Evolutionary conservation across 2,329 filamentous ascomycete genomes (phyloP).

Genomic region (Diaporthe nobilis): DNA sequence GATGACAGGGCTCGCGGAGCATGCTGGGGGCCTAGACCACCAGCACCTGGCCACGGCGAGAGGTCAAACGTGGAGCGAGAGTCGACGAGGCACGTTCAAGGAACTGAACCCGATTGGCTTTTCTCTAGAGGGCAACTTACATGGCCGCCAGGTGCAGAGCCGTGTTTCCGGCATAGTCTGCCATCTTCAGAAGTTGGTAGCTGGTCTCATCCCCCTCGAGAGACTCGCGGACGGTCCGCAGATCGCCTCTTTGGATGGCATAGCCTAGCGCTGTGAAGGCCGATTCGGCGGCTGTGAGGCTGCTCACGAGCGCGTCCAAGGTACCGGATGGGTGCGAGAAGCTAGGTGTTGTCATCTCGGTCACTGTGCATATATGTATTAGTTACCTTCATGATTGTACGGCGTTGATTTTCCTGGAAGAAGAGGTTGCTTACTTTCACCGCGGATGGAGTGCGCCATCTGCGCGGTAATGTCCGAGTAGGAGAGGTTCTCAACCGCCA

Average conservation of each 20-base stretch:
- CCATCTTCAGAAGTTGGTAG: conserved; percentile 75
- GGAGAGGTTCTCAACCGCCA: conserved; percentile 76
- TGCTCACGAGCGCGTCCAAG: conserved; percentile 58
- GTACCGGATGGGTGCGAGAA: conserved; percentile 81
- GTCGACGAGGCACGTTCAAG: not conserved
- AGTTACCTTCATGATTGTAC: not conserved
- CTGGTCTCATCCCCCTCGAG: conserved; percentile 73
- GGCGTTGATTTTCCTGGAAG: too few relatives aligned
- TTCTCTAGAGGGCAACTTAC: not conserved
- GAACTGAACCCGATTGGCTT: not conserved
- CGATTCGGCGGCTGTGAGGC: conserved; percentile 66
- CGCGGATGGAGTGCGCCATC: conserved; percentile 83
- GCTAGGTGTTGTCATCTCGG: conserved; percentile 78
- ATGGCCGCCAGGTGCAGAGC: conserved; percentile 71
- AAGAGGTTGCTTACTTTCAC: conserved; percentile 65
- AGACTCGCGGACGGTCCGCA: conserved; percentile 75
- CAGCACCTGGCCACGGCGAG: not conserved
- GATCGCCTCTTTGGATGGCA: conserved; percentile 80
- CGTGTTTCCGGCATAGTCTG: conserved; percentile 88
- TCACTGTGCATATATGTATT: conserved; percentile 63
- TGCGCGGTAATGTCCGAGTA: conserved; percentile 75
- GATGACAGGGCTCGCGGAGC: not conserved
- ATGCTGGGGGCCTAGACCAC: not conserved
- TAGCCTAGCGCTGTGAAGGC: conserved; percentile 85
- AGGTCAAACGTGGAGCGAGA: not conserved